phyloP scores from a whole-genome alignment of 2,329 filamentous ascomycete species.

The Aureobasidium pullulans region DNA sequence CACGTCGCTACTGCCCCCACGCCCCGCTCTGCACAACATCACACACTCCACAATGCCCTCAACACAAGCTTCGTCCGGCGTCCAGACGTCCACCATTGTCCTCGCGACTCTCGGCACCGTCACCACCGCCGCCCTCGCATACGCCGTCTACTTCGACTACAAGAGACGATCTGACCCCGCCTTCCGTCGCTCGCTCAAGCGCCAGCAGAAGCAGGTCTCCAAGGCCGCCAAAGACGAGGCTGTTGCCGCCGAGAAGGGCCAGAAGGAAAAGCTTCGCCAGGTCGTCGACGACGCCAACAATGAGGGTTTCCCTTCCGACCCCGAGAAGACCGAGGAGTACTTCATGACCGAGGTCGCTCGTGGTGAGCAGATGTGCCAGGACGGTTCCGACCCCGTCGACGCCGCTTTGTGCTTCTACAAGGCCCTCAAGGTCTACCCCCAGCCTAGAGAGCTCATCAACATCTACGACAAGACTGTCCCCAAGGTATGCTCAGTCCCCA shows the following conservation, averaged over 20 bases:
- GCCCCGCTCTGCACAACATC: background rate
- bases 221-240: conserved; percentile 67
- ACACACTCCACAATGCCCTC: conserved; percentile 25
- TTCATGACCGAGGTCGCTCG: conserved; percentile 93
- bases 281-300: conserved; percentile 76
- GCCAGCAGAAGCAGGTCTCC: conserved; percentile 66
- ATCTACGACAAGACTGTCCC: conserved; percentile 99
- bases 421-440: conserved; percentile 96
- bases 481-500: conserved; percentile 53
- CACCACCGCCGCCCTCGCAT: conserved; percentile 53
- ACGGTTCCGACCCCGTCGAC: conserved; percentile 67
- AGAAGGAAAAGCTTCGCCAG: conserved; percentile 65
- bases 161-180: conserved; percentile 55
- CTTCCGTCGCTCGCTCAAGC: conserved; percentile 58
- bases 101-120: conserved; percentile 52
- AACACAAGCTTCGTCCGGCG: conserved; percentile 26
- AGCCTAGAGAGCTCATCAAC: conserved; percentile 81
- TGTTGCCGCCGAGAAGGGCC: conserved; percentile 55
- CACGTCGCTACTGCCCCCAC: background rate
- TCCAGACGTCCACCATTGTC: conserved; percentile 52
- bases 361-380: conserved; percentile 74
- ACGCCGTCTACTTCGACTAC: conserved; percentile 62
- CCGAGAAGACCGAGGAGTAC: conserved; percentile 90
- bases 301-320: conserved; percentile 82
- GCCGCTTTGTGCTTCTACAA: conserved; percentile 96